These are phyloP conservation scores for Penicillium parvum DNA, from an alignment of 495 filamentous ascomycete genomes.

Conservation along the genomic window DNA sequence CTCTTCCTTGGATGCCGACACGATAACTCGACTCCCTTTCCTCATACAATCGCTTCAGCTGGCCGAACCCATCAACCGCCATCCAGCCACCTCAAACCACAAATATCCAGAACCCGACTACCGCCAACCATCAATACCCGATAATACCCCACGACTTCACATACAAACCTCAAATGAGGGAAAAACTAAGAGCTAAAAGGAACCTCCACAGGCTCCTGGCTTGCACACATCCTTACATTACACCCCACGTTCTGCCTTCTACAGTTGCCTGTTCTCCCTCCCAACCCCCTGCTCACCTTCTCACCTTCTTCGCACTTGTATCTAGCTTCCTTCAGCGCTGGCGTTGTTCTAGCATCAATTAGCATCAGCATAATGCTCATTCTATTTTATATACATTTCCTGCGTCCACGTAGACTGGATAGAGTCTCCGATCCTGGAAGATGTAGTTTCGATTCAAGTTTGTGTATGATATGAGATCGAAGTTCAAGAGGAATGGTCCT, in stretches of 20 bases:
- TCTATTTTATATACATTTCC: constrained; percentile 3
- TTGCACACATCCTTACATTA: constrained; percentile 8
- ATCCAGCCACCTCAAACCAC: background rate
- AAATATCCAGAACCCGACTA: background rate
- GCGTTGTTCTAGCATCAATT: constrained; percentile 32
- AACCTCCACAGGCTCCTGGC: background rate
- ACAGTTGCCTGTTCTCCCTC: constrained; percentile 4
- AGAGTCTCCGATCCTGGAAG: background rate
- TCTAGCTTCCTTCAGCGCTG: constrained; percentile 29
- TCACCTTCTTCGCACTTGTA: constrained; percentile 18
- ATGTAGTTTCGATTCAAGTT: background rate
- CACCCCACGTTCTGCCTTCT: constrained; percentile 13
- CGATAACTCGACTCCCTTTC: background rate
- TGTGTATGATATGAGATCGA: too few relatives aligned
- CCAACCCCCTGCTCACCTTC: background rate
- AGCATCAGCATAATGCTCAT: constrained; percentile 29
- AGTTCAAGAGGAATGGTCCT: too few relatives aligned
- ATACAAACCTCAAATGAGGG: background rate
- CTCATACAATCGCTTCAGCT: background rate
- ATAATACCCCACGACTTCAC: background rate
- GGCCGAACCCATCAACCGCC: background rate
- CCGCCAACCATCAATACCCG: background rate
- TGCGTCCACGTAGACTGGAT: background rate
- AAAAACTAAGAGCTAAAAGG: background rate
- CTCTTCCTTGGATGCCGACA: too few relatives aligned